Base-by-base conservation (phyloP, 345 rosid species). In the Draba incana region DNA sequence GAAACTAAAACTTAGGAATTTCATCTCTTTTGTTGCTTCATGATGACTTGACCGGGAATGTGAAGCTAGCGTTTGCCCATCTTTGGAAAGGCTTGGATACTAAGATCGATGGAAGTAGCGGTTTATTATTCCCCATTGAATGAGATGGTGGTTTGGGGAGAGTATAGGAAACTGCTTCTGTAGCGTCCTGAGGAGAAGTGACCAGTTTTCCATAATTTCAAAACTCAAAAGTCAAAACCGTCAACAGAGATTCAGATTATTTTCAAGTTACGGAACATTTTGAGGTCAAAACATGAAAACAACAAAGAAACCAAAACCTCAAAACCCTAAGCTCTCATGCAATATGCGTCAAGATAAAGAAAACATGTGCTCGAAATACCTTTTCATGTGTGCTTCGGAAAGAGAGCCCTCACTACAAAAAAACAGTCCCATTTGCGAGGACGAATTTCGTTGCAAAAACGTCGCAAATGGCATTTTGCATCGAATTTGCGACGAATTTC, bases 41-140 rank as follows among this genome's bases (percentile, higher is more conserved):
- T 71, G 86, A 63, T 60, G 84, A 68, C 67, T 91, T 71, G 61
- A 87, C 80, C 1, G 90, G 97, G 77, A 94, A 94, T 33, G 85
- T 84, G 72, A 88, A 90, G 47, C 92, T 84, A 0, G 68, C 5
- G 69, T 76, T 82, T 49, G 71, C 57, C 86, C 87, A 80, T 74
- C 68, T 84, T 48, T 75, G 81, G 43, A 54, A 78, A 25, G 85
- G 86, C 76, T 85, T 94, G 64, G 61, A 46, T 15, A 88, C 70
- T 38, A 86, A 75, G 53, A 90, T 84, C 10, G 84, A 69, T 9
- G 92, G 60, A 80, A 91, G 79, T 57, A 41, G 71, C 28, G 85
- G 87, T 74, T 85, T 90, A 37, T 76, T 79, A 52, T 52, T 74
- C 50, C 85, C 86, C 11, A 66, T 46, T 11, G 79, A 30, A 25